These are phyloP conservation scores for Apiotrichum veenhuisii DNA, from an alignment of 1,284 basidiomycete genomes.

Conservation along the genomic window DNA sequence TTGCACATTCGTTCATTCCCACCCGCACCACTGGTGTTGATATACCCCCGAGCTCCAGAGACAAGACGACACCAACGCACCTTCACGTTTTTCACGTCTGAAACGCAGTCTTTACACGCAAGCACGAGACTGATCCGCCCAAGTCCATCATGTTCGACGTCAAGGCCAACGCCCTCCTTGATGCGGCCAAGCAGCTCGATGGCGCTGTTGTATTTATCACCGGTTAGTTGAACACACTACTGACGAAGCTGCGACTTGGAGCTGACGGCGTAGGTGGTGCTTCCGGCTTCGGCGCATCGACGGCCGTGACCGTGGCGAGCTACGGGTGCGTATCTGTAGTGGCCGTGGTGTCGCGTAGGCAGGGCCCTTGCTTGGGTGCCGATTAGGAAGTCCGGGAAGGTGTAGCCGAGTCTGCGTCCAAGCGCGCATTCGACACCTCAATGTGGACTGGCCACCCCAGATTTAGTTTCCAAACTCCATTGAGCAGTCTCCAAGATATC, in stretches of 20 bases:
- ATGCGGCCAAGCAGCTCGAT: conserved; percentile 3
- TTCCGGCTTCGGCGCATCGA: conserved; percentile 20
- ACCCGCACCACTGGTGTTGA: neutral
- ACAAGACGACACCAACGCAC: no score
- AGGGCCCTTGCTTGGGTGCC: no score
- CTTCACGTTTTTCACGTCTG: no score
- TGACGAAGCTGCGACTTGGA: neutral
- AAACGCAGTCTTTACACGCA: no score
- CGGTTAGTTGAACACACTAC: conserved; percentile 7
- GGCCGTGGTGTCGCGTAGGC: neutral
- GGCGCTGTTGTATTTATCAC: conserved; percentile 23
- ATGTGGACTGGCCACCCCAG: no score
- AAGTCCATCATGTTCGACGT: conserved; percentile 54
- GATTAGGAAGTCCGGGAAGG: no score
- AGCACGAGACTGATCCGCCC: no score
- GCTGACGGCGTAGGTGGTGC: conserved; percentile 18
- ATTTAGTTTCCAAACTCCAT: neutral
- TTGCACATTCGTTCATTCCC: neutral
- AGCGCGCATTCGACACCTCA: no score
- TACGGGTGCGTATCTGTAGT: conserved; percentile 19
- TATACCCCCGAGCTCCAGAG: no score
- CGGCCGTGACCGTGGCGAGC: conserved; percentile 11
- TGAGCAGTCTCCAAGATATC: neutral
- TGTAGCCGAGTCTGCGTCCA: no score
- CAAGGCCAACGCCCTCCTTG: conserved; percentile 68